A percentile compares a stretch with the other conserved stretches of the same genome.
phyloP scores from a whole-genome alignment of 2,329 filamentous ascomycete genomes.

The Hyphodiscus sp. region DNA sequence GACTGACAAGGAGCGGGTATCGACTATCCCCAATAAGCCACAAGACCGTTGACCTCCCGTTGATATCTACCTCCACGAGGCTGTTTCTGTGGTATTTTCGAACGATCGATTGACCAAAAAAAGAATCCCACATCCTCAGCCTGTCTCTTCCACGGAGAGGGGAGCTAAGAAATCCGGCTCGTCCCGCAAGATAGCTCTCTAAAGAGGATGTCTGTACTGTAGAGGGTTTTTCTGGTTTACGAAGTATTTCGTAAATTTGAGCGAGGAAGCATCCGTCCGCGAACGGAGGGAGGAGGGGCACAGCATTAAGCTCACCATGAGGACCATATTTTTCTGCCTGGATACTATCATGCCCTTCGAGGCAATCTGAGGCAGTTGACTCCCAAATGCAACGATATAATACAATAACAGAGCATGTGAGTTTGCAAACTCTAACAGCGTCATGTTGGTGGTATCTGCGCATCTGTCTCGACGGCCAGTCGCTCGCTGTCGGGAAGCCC shows the following conservation, averaged over 20 bases:
- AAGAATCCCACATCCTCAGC: not conserved
- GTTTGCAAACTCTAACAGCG: not conserved
- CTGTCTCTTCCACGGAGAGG: not conserved
- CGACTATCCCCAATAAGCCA: not conserved
- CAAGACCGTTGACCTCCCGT: not conserved
- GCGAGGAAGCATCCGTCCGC: no score
- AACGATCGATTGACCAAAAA: not conserved
- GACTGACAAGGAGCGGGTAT: not conserved
- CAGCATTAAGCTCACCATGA: no score
- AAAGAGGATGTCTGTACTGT: not conserved
- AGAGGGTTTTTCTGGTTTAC: no score
- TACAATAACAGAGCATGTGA: not conserved
- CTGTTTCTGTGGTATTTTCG: not conserved
- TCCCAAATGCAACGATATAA: not conserved
- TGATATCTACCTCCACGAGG: not conserved
- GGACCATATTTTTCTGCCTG: not conserved
- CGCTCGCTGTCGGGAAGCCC: not conserved
- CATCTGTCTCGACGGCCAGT: not conserved
- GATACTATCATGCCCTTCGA: not conserved
- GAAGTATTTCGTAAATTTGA: no score
- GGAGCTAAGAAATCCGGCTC: not conserved
- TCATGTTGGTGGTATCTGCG: not conserved
- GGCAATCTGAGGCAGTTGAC: not conserved
- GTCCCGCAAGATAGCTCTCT: not conserved
- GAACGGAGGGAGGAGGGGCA: no score